Conservation (phyloP, 148 eudicot species). For the Vaccinium corymbosum region DNA sequence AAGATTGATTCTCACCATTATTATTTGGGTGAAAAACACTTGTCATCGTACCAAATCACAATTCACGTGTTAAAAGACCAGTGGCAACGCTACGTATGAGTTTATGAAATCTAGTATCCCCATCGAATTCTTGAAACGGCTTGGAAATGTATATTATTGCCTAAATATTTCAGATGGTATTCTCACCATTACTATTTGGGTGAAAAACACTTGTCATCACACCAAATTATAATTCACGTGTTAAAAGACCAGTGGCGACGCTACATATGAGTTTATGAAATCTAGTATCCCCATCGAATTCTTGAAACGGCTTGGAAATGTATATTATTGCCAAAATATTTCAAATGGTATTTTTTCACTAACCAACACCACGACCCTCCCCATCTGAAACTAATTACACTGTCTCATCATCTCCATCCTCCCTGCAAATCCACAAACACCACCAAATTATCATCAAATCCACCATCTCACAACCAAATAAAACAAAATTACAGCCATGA, state of each 20-base stretch:
- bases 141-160: not conserved
- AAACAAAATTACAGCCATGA: too few relatives aligned
- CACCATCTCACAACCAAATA: too few relatives aligned
- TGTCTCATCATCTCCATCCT: too few relatives aligned
- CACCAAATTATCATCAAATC: too few relatives aligned
- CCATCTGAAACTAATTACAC: too few relatives aligned
- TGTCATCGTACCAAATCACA: too few relatives aligned
- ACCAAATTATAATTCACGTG: not conserved
- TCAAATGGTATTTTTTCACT: not conserved
- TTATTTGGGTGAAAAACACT: too few relatives aligned
- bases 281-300: not conserved
- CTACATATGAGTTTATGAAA: too few relatives aligned
- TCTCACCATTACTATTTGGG: too few relatives aligned
- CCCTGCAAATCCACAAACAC: too few relatives aligned
- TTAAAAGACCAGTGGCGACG: not conserved
- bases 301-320: not conserved
- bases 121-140: not conserved
- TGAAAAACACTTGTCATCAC: too few relatives aligned
- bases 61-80: not conserved
- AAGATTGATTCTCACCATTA: not conserved
- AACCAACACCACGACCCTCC: too few relatives aligned
- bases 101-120: not conserved
- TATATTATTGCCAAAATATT: not conserved
- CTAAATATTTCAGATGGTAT: not conserved
- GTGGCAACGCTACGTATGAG: not conserved